A percentile compares a stretch with the other conserved stretches of the same genome.
phyloP scores from a whole-genome alignment of 192 early-diverging fungal genomes.

The Allomyces macrogynus region DNA sequence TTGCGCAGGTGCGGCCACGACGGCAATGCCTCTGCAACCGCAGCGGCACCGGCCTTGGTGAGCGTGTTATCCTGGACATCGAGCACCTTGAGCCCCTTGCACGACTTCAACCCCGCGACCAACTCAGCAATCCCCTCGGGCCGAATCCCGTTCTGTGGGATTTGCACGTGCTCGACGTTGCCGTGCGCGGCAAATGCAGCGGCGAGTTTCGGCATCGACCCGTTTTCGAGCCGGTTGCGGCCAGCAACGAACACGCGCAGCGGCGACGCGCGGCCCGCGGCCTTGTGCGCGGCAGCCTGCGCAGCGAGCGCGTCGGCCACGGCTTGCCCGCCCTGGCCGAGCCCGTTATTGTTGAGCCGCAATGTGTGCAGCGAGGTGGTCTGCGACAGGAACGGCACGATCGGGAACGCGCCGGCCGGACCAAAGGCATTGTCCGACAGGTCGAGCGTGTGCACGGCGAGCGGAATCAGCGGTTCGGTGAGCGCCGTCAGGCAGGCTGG shows the following conservation, averaged over 20 bases:
- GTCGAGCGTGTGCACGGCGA: constrained; percentile 55
- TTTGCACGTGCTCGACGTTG: constrained; percentile 55
- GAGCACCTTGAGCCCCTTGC: constrained; percentile 44
- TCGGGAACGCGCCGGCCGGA: constrained; percentile 71
- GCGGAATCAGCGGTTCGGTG: constrained; percentile 52
- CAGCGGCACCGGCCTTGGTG: constrained; percentile 52
- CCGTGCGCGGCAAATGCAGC: constrained; percentile 62
- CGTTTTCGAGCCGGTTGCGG: constrained; percentile 83
- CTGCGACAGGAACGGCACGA: constrained; percentile 67
- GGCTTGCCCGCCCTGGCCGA: constrained; percentile 74
- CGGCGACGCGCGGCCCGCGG: constrained; percentile 35
- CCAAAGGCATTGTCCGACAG: constrained; percentile 96
- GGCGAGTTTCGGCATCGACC: constrained; percentile 50
- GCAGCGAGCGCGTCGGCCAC: constrained; percentile 65
- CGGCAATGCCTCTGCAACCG: constrained; percentile 53
- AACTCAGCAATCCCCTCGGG: constrained; percentile 72
- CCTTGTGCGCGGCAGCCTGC: constrained; percentile 46
- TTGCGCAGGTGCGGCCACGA: constrained; percentile 55
- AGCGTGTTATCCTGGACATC: constrained; percentile 98
- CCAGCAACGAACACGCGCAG: constrained; percentile 71
- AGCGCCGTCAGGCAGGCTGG: constrained; percentile 61
- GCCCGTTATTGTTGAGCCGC: constrained; percentile 91
- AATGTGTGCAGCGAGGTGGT: constrained; percentile 61
- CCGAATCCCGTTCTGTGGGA: constrained; percentile 95
- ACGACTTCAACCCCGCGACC: constrained; percentile 36